These are phyloP conservation scores for Tagetes patula DNA, from an alignment of 129 eudicot species.

Conservation along the genomic window DNA sequence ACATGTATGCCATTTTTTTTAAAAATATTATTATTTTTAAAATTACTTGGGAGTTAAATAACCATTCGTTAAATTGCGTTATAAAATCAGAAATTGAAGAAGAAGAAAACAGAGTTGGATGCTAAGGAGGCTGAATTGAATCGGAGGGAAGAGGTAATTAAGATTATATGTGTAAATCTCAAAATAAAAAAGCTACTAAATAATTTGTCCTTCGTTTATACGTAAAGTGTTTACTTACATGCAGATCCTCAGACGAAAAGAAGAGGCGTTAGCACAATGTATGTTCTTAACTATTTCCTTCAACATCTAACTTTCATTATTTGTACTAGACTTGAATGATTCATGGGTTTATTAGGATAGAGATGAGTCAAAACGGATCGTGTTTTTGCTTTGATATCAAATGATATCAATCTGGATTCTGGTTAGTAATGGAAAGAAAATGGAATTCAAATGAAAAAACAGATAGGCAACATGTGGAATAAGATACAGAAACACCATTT, in stretches of 20 bases:
- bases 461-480: no score
- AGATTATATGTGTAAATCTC: neutral
- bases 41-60: neutral
- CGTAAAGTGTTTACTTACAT: neutral
- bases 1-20: neutral
- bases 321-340: no score
- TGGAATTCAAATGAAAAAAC: no score
- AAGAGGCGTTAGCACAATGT: slow-evolving; percentile 29
- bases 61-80: neutral
- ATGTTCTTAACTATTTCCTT: slow-evolving; percentile 15
- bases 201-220: neutral
- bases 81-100: slow-evolving; percentile 31
- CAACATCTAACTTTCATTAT: neutral
- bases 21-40: neutral
- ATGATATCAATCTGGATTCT: no score
- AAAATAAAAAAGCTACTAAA: no score
- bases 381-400: no score
- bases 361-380: no score
- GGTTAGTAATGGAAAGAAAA: no score
- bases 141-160: slow-evolving; percentile 36
- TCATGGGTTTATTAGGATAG: no score
- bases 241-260: slow-evolving; percentile 35
- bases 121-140: slow-evolving; percentile 36
- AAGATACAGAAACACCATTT: no score
- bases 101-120: slow-evolving; percentile 31